Evolutionary conservation across 192 early-diverging fungal genomes (phyloP).

Genomic region (Coemansia sp.): DNA sequence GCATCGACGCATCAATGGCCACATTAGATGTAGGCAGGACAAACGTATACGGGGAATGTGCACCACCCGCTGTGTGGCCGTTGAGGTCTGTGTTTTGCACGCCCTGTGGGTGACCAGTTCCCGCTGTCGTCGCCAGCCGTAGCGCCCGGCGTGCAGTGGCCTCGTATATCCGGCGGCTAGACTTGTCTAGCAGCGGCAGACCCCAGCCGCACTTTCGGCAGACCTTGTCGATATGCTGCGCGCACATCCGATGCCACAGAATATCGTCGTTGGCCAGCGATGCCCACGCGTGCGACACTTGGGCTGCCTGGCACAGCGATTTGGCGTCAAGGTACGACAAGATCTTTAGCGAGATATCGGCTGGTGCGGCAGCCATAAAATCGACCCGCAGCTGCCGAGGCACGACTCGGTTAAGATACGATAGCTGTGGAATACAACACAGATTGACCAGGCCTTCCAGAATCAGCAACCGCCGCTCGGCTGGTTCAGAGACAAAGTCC

Average conservation of each 20-base stretch:
- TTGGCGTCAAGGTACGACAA: slow-evolving; percentile 90
- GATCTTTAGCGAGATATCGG: slow-evolving; percentile 81
- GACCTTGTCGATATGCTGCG: slow-evolving; percentile 94
- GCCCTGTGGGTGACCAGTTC: slow-evolving; percentile 1
- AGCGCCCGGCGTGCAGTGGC: slow-evolving; percentile 42
- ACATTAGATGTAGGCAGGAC: slow-evolving; percentile 20
- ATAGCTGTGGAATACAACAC: slow-evolving; percentile 85
- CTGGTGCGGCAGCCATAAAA: slow-evolving; percentile 72
- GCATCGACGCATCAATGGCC: slow-evolving; percentile 13
- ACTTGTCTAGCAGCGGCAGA: slow-evolving; percentile 77
- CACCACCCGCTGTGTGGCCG: neutral
- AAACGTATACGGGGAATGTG: slow-evolving; percentile 20
- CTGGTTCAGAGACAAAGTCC: slow-evolving; percentile 65
- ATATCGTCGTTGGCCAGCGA: slow-evolving; percentile 84
- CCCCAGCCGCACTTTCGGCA: slow-evolving; percentile 98
- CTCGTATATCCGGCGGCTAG: slow-evolving; percentile 54
- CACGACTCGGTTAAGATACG: slow-evolving; percentile 71
- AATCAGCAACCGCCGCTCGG: slow-evolving; percentile 65
- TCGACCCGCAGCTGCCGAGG: slow-evolving; percentile 78
- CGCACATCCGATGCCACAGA: slow-evolving; percentile 96
- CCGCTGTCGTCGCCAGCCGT: slow-evolving; percentile 19
- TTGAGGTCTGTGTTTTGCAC: neutral
- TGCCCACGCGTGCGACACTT: slow-evolving; percentile 83
- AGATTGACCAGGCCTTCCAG: slow-evolving; percentile 75
- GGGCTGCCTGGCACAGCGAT: slow-evolving; percentile 86